Evolutionary conservation across 2,329 filamentous ascomycete genomes (phyloP).

Genomic region (Colletotrichum acutatum): DNA sequence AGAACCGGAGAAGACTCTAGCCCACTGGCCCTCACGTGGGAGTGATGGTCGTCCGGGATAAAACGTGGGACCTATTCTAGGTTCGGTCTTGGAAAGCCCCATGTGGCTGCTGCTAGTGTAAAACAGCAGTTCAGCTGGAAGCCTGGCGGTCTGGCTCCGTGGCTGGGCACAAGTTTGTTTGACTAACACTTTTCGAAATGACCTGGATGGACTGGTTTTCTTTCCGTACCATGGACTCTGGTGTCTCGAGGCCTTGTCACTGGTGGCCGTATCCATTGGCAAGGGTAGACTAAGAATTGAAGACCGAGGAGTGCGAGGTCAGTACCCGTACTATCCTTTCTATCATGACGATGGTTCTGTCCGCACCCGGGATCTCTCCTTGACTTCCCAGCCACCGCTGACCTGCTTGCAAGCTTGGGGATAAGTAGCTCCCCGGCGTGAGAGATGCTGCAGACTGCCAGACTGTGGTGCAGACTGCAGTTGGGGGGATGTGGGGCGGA

Average conservation of each 20-base stretch:
- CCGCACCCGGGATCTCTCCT: not conserved
- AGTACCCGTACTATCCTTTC: not conserved
- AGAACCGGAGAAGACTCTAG: not conserved
- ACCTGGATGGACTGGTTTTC: not conserved
- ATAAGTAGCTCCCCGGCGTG: not conserved
- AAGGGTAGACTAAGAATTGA: not conserved
- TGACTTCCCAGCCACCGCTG: constrained; percentile 17
- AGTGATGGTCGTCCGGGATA: constrained; percentile 12
- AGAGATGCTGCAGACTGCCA: not conserved
- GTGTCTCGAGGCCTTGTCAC: not conserved
- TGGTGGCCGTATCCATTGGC: not conserved
- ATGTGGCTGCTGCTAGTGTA: not conserved
- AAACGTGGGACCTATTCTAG: constrained; percentile 25
- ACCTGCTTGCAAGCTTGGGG: not conserved
- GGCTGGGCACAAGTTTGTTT: not conserved
- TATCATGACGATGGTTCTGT: not conserved
- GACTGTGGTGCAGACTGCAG: not conserved
- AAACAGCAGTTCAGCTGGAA: not conserved
- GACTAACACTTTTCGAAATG: not conserved
- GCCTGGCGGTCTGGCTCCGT: not conserved
- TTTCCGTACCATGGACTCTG: not conserved
- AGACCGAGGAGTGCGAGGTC: not conserved
- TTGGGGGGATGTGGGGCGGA: constrained; percentile 3
- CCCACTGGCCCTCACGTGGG: constrained; percentile 17
- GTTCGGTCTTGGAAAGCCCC: not conserved